Conservation (phyloP, 768 basidiomycete species). For the Dendrothele bispora region DNA sequence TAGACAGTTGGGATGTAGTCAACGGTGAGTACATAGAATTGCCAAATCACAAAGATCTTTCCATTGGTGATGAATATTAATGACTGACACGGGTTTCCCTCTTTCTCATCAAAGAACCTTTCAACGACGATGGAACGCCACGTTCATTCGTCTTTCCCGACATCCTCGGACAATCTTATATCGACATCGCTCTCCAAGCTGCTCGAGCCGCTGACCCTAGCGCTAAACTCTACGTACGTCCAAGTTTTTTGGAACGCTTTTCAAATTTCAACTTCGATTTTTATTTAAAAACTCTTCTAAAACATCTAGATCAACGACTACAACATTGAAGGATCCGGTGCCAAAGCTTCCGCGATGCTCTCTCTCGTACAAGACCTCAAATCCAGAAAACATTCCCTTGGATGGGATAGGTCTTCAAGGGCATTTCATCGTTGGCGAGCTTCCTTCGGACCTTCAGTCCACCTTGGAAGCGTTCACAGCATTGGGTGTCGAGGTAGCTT, state of each 20-base stretch:
- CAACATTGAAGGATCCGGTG: slow-evolving; percentile 29
- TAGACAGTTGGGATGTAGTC: slow-evolving; percentile 38
- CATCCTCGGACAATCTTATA: slow-evolving; percentile 36
- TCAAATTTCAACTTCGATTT: neutral
- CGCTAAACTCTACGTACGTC: slow-evolving; percentile 44
- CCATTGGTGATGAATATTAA: neutral
- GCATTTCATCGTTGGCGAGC: slow-evolving; percentile 43
- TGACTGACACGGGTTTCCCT: neutral
- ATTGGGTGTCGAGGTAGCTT: slow-evolving; percentile 48
- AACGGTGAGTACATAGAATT: slow-evolving; percentile 20
- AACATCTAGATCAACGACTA: slow-evolving; percentile 25
- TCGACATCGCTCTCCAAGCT: slow-evolving; percentile 41
- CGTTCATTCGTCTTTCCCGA: slow-evolving; percentile 43
- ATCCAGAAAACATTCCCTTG: slow-evolving; percentile 37
- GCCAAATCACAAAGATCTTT: neutral
- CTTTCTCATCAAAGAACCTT: slow-evolving; percentile 28
- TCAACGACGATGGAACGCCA: slow-evolving; percentile 51
- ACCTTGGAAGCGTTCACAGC: slow-evolving; percentile 40
- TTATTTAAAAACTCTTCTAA: neutral
- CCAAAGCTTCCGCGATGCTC: slow-evolving; percentile 42
- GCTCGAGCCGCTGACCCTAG: slow-evolving; percentile 44
- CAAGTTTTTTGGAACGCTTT: neutral
- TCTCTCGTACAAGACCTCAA: slow-evolving; percentile 41
- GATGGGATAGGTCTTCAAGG: slow-evolving; percentile 47
- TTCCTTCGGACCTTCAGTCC: slow-evolving; percentile 33